Evolutionary conservation across 2,329 filamentous ascomycete genomes (phyloP).

Genomic region (Dactylellina drechsleri): DNA sequence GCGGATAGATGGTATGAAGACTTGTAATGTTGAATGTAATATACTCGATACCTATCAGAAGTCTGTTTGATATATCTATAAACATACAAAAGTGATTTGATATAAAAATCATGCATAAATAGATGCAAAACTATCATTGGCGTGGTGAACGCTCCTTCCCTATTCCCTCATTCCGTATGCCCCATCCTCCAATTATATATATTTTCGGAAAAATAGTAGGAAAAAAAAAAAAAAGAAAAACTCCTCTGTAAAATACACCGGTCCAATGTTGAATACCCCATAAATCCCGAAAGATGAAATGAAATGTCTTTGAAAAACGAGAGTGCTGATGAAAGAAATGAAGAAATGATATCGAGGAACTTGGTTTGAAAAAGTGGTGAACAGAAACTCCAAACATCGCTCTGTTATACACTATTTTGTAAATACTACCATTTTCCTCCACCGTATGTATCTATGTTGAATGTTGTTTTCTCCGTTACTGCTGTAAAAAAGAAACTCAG

Average conservation of each 20-base stretch:
- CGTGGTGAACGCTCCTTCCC: slow-evolving; percentile 49
- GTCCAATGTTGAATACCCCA: slow-evolving; percentile 53
- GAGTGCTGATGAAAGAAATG: slow-evolving; percentile 12
- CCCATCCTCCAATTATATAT: neutral
- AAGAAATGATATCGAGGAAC: slow-evolving; percentile 1
- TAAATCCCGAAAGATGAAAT: slow-evolving; percentile 4
- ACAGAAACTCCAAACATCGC: neutral
- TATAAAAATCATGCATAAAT: neutral
- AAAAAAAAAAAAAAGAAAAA: slow-evolving; percentile 13
- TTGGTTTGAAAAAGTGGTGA: slow-evolving; percentile 1
- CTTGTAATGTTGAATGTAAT: no score
- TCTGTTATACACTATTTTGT: slow-evolving; percentile 4
- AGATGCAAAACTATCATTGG: slow-evolving; percentile 5
- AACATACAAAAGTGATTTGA: neutral
- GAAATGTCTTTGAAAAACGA: slow-evolving; percentile 2
- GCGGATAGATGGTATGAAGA: neutral
- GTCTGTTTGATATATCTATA: neutral
- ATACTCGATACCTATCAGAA: neutral
- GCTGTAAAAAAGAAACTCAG: slow-evolving; percentile 15
- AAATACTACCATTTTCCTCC: slow-evolving; percentile 8
- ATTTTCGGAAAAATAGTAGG: no score
- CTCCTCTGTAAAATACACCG: slow-evolving; percentile 46
- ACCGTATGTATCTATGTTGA: slow-evolving; percentile 43
- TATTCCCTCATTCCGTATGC: slow-evolving; percentile 9
- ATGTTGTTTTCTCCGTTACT: slow-evolving; percentile 16